Percentiles rank a stretch among this genome's conserved stretches.
These are phyloP conservation scores for Brassica incana DNA, from an alignment of 345 rosid species.

Conservation along the genomic window DNA sequence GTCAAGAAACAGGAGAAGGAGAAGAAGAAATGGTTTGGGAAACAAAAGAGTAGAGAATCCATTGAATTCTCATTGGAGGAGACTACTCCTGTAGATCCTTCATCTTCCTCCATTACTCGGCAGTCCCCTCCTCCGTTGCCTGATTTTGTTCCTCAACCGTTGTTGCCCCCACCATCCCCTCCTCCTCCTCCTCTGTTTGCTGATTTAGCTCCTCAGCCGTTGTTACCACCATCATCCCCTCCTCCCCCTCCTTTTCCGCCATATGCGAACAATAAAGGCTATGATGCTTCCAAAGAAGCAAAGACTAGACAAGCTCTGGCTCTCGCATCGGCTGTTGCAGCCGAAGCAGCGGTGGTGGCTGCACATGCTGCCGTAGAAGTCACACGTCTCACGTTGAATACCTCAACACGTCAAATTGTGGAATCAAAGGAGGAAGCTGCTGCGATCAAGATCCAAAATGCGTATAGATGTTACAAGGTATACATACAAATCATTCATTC, in stretches of 20 bases:
- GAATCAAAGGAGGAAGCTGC: slow-evolving; percentile 30
- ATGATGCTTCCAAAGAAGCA: slow-evolving; percentile 20
- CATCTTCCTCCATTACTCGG: background rate
- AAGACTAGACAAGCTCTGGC: slow-evolving; percentile 35
- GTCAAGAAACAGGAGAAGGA: slow-evolving; percentile 35
- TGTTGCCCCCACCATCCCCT: background rate
- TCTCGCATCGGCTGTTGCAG: slow-evolving; percentile 37
- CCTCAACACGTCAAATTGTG: slow-evolving; percentile 4
- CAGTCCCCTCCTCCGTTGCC: slow-evolving; percentile 2
- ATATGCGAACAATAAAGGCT: background rate
- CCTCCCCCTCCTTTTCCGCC: background rate
- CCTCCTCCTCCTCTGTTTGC: slow-evolving; percentile 28
- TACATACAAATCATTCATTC: background rate
- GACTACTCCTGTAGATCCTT: slow-evolving; percentile 7
- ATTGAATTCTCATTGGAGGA: slow-evolving; percentile 21
- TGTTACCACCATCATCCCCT: slow-evolving; percentile 32
- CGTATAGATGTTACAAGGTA: slow-evolving; percentile 37
- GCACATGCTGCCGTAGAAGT: slow-evolving; percentile 38
- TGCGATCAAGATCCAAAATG: slow-evolving; percentile 39
- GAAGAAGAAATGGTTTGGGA: slow-evolving; percentile 38
- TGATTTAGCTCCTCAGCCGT: slow-evolving; percentile 30
- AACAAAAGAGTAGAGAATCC: slow-evolving; percentile 31
- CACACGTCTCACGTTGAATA: slow-evolving; percentile 11
- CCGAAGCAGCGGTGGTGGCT: slow-evolving; percentile 38
- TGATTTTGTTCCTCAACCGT: background rate